Evolutionary conservation across 169 alveolate species (phyloP).

Genomic region (Plasmodium vivax): DNA sequence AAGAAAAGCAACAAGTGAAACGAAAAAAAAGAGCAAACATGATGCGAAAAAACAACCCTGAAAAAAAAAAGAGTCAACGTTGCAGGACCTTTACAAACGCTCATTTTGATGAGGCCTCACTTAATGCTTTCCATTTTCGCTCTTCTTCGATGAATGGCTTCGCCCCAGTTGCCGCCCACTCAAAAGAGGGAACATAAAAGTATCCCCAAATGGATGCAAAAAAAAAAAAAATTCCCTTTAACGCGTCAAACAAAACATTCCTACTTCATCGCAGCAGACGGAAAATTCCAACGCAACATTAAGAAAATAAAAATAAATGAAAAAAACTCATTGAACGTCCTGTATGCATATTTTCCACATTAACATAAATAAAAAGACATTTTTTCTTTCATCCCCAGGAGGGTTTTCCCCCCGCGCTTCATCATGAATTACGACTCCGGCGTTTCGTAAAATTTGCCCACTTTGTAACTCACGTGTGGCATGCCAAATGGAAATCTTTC

Average conservation of each 20-base stretch:
- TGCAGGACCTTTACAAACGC: neutral
- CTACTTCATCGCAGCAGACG: neutral
- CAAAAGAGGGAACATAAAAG: neutral
- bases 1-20: neutral
- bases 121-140: neutral
- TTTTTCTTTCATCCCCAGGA: neutral
- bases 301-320: neutral
- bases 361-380: neutral
- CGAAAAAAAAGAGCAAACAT: neutral
- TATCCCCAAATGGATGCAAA: neutral
- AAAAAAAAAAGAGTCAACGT: neutral
- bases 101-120: neutral
- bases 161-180: neutral
- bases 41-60: neutral
- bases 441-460: neutral
- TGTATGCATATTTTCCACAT: conserved; percentile 5
- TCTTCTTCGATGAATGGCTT: neutral
- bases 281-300: neutral
- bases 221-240: neutral
- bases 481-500: neutral
- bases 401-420: neutral
- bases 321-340: neutral
- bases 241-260: neutral
- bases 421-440: neutral
- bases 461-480: neutral